Percentiles rank a stretch among this genome's conserved stretches.
Evolutionary conservation across 352 stramenopile species (phyloP).

Genomic region (Phytophthora meadii): DNA sequence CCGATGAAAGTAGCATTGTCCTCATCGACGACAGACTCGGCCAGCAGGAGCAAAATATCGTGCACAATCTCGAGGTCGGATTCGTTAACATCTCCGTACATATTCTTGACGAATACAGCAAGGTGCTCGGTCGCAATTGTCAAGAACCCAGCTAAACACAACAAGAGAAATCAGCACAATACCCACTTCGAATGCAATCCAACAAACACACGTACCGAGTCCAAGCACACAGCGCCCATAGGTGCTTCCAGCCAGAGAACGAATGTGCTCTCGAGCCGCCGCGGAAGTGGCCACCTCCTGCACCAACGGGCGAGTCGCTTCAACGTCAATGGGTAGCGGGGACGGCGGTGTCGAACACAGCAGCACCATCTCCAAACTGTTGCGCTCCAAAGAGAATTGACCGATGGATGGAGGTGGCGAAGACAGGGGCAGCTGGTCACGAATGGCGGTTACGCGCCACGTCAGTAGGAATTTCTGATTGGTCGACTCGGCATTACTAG

Average conservation of each 20-base stretch:
- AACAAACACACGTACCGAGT: conserved; percentile 44
- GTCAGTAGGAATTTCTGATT: conserved; percentile 37
- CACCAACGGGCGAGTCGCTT: conserved; percentile 35
- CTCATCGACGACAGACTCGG: conserved; percentile 71
- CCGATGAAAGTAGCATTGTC: conserved; percentile 84
- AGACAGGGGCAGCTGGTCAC: conserved; percentile 22
- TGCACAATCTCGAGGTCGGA: conserved; percentile 48
- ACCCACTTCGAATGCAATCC: background rate
- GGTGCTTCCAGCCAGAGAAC: conserved; percentile 38
- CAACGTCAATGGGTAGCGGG: conserved; percentile 40
- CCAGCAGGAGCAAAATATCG: conserved; percentile 48
- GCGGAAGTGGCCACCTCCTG: conserved; percentile 26
- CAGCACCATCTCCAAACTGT: conserved; percentile 41
- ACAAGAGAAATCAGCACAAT: conserved; percentile 8
- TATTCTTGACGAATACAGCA: conserved; percentile 47
- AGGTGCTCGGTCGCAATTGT: conserved; percentile 57
- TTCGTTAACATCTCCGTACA: conserved; percentile 23
- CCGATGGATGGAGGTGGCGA: conserved; percentile 27
- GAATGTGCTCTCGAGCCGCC: conserved; percentile 39
- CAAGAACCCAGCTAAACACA: conserved; percentile 66
- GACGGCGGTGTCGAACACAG: conserved; percentile 34
- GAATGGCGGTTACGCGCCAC: conserved; percentile 41
- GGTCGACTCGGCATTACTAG: conserved; percentile 27
- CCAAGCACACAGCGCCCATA: conserved; percentile 82
- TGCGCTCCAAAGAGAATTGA: conserved; percentile 2